phyloP scores from a whole-genome alignment of 768 basidiomycete species.

The Strobilomyces dryophilus region DNA sequence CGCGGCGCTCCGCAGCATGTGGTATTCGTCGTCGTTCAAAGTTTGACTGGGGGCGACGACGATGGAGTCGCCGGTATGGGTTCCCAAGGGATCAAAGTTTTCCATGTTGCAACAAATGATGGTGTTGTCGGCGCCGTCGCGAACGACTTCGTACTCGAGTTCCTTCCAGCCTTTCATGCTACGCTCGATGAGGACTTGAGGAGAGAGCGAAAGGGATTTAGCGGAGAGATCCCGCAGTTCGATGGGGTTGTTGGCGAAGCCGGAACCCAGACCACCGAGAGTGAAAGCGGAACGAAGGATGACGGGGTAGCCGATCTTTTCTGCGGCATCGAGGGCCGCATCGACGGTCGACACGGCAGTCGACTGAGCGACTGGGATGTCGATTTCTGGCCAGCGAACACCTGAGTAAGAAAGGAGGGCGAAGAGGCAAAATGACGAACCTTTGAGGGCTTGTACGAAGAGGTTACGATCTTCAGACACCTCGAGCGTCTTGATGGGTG shows the following conservation, averaged over 20 bases:
- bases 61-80: constrained; percentile 98
- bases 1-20: constrained; percentile 97
- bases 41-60: constrained; percentile 99
- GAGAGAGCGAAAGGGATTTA: constrained; percentile 83
- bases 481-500: constrained; percentile 90
- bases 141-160: constrained; percentile 98
- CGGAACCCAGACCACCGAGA: constrained; percentile 96
- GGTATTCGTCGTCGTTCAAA: constrained; percentile 95
- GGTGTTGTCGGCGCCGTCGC: constrained; percentile 97
- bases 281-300: constrained; percentile 97
- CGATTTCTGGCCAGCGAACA: constrained; percentile 65
- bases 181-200: constrained; percentile 95
- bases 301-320: constrained; percentile 92
- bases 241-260: constrained; percentile 92
- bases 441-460: constrained; percentile 94
- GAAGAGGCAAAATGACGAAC: constrained; percentile 38
- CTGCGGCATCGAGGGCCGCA: constrained; percentile 88
- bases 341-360: constrained; percentile 96
- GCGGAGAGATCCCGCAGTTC: constrained; percentile 94
- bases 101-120: constrained; percentile 99
- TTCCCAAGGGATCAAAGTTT: constrained; percentile 98
- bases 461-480: constrained; percentile 96
- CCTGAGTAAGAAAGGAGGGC: constrained; percentile 1
- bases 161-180: constrained; percentile 99
- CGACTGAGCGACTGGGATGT: constrained; percentile 93